phyloP scores from a whole-genome alignment of 257 asterid genomes.

The Paulownia fortunei region DNA sequence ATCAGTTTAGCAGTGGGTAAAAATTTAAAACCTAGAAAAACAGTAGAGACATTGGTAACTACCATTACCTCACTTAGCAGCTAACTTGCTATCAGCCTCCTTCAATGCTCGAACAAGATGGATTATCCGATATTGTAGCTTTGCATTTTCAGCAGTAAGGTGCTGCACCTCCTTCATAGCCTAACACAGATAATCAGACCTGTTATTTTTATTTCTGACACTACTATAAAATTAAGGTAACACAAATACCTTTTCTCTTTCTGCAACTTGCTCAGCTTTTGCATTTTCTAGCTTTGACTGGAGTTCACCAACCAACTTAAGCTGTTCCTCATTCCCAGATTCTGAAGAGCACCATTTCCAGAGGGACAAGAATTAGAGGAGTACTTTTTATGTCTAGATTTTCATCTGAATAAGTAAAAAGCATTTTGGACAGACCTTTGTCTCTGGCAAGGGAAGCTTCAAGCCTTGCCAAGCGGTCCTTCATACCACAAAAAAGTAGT shows the following conservation, averaged over 20 bases:
- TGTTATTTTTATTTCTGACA: neutral
- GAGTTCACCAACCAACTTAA: slow-evolving; percentile 51
- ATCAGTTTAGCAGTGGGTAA: too few relatives aligned
- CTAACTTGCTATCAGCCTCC: slow-evolving; percentile 55
- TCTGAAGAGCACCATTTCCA: slow-evolving; percentile 41
- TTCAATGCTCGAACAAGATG: slow-evolving; percentile 73
- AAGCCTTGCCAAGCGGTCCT: slow-evolving; percentile 80
- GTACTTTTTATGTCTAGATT: neutral
- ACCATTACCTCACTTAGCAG: slow-evolving; percentile 49
- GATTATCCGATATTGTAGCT: slow-evolving; percentile 68
- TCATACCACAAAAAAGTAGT: slow-evolving; percentile 19
- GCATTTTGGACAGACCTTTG: slow-evolving; percentile 47
- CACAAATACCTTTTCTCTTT: slow-evolving; percentile 61
- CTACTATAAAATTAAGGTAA: neutral
- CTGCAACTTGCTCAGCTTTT: slow-evolving; percentile 58
- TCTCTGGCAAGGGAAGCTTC: slow-evolving; percentile 59
- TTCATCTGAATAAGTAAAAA: slow-evolving; percentile 10
- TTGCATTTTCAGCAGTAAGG: slow-evolving; percentile 60
- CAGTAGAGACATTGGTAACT: neutral
- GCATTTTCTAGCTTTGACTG: slow-evolving; percentile 50
- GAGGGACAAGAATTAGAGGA: slow-evolving; percentile 17
- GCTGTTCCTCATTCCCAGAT: slow-evolving; percentile 56
- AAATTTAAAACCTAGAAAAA: neutral
- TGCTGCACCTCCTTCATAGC: slow-evolving; percentile 55
- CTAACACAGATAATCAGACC: slow-evolving; percentile 43